Percentiles rank a stretch among this genome's conserved stretches.
Evolutionary conservation across 805 yeast species (phyloP).

Genomic region (Candida nanaspora): DNA sequence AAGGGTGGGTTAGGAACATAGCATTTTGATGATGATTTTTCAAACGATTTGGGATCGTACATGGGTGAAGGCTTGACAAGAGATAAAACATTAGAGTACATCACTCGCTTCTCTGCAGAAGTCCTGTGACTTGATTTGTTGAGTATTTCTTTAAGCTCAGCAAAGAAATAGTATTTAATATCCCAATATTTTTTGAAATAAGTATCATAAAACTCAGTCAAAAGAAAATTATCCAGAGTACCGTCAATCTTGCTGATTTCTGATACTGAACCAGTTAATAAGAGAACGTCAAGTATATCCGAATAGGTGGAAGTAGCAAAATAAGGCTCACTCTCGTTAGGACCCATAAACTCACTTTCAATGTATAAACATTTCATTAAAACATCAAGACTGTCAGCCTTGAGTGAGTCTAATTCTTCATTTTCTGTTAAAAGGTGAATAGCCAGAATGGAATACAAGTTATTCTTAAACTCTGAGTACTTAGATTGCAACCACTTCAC

Average conservation of each 20-base stretch:
- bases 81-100: conserved; percentile 35
- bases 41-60: conserved; percentile 28
- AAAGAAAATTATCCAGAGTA: conserved; percentile 30
- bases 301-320: conserved; percentile 53
- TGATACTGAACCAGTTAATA: conserved; percentile 24
- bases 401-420: conserved; percentile 33
- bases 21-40: conserved; percentile 21
- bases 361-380: conserved; percentile 46
- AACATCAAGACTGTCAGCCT: conserved; percentile 46
- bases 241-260: conserved; percentile 39
- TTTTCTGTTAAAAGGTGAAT: conserved; percentile 28
- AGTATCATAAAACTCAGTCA: conserved; percentile 45
- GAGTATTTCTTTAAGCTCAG: conserved; percentile 30
- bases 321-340: conserved; percentile 44
- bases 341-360: conserved; percentile 49
- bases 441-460: conserved; percentile 35
- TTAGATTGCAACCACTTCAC: conserved; percentile 56
- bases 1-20: conserved; percentile 39
- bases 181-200: conserved; percentile 63
- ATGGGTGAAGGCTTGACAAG: conserved; percentile 24
- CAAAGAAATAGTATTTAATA: conserved; percentile 66
- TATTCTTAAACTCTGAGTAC: conserved; percentile 46
- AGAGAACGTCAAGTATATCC: conserved; percentile 2
- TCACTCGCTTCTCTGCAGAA: conserved; percentile 8
- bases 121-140: conserved; percentile 15